A percentile compares a stretch with the other conserved stretches of the same genome.
phyloP scores from a whole-genome alignment of 2,329 filamentous ascomycete genomes.

The Curvularia eragrostidis region DNA sequence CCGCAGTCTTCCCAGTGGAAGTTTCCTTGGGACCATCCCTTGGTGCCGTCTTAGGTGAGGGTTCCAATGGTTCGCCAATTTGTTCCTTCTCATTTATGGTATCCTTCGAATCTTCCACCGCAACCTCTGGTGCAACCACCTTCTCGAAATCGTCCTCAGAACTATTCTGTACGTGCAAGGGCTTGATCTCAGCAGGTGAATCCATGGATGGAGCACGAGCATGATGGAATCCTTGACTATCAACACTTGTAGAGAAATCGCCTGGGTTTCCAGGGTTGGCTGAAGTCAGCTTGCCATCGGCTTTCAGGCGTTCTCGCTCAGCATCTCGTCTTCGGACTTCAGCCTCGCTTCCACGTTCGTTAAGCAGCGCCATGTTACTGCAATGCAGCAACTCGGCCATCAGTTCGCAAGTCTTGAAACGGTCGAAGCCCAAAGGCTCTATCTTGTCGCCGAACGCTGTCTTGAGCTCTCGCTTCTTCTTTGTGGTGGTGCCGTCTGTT shows the following conservation, averaged over 20 bases:
- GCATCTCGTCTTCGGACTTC: conserved; percentile 80
- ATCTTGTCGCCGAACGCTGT: conserved; percentile 92
- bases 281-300: conserved; percentile 74
- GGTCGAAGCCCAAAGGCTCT: conserved; percentile 92
- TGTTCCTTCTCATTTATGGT: conserved; percentile 59
- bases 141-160: conserved; percentile 95
- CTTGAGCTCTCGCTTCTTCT: conserved; percentile 75
- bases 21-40: conserved; percentile 37
- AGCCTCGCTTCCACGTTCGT: conserved; percentile 87
- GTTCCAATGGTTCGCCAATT: conserved; percentile 47
- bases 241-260: conserved; percentile 60
- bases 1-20: conserved; percentile 30
- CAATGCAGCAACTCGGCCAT: conserved; percentile 98
- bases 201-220: conserved; percentile 56
- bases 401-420: conserved; percentile 98
- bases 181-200: conserved; percentile 71
- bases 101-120: conserved; percentile 67
- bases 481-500: conserved; percentile 63
- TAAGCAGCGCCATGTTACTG: conserved; percentile 97
- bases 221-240: conserved; percentile 60
- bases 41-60: conserved; percentile 55
- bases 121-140: conserved; percentile 72
- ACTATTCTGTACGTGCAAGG: conserved; percentile 78
- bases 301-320: conserved; percentile 80
- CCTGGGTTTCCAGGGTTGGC: conserved; percentile 64